These are phyloP conservation scores for Rubus parviflorus DNA, from an alignment of 306 rosid species.

Conservation along the genomic window DNA sequence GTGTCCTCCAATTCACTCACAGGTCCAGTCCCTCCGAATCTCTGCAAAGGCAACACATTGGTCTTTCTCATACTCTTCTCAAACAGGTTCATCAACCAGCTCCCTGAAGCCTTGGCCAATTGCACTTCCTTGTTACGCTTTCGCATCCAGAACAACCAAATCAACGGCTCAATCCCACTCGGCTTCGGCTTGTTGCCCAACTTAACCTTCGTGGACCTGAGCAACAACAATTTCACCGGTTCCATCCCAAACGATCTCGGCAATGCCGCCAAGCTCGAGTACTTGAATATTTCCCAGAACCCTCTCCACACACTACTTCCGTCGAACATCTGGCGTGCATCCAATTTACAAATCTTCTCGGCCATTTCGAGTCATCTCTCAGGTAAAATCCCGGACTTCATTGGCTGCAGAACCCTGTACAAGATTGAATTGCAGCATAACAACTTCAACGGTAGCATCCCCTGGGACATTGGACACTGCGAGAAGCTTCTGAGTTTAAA, in stretches of 20 bases:
- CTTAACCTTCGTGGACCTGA: constrained; percentile 63
- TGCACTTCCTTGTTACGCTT: constrained; percentile 65
- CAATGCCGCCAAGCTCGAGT: constrained; percentile 50
- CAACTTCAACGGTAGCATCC: constrained; percentile 53
- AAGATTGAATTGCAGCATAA: constrained; percentile 70
- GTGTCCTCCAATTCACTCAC: constrained; percentile 73
- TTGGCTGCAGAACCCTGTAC: constrained; percentile 59
- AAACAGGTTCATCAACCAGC: constrained; percentile 38
- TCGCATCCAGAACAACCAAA: constrained; percentile 68
- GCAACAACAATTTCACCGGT: constrained; percentile 71
- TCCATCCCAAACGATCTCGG: constrained; percentile 63
- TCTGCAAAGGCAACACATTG: constrained; percentile 67
- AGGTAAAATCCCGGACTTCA: constrained; percentile 73
- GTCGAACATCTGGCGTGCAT: constrained; percentile 59
- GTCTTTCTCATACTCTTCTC: constrained; percentile 60
- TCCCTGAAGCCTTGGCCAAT: constrained; percentile 48
- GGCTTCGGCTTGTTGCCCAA: constrained; percentile 60
- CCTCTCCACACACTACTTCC: constrained; percentile 51
- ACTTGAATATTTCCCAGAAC: constrained; percentile 73
- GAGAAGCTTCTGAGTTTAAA: constrained; percentile 59
- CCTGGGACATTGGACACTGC: constrained; percentile 89
- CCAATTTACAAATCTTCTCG: constrained; percentile 63
- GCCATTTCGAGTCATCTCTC: constrained; percentile 53
- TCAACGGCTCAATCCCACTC: constrained; percentile 66
- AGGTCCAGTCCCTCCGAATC: constrained; percentile 65